phyloP scores from a whole-genome alignment of 805 yeast genomes.

The Lachancea sp. region DNA sequence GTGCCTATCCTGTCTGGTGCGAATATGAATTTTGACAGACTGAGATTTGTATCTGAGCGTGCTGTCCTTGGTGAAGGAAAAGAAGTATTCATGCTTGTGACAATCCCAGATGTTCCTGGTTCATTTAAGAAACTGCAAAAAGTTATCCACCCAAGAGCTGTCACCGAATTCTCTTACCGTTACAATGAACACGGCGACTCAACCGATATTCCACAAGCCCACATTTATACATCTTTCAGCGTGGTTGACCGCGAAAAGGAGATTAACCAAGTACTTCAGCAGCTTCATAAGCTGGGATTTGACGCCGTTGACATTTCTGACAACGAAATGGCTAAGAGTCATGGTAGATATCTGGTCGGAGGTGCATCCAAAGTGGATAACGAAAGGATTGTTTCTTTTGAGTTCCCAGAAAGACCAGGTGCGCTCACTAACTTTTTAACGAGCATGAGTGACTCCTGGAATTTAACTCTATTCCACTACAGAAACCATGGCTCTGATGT shows the following conservation, averaged over 20 bases:
- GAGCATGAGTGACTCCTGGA: conserved; percentile 73
- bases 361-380: conserved; percentile 70
- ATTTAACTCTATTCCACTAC: conserved; percentile 89
- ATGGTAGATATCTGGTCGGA: conserved; percentile 93
- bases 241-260: conserved; percentile 75
- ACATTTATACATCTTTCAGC: conserved; percentile 81
- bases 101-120: conserved; percentile 91
- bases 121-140: conserved; percentile 73
- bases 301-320: conserved; percentile 79
- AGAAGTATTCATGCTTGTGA: conserved; percentile 85
- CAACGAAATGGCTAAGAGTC: conserved; percentile 92
- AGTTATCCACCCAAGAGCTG: conserved; percentile 77
- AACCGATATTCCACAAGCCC: conserved; percentile 49
- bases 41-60: conserved; percentile 93
- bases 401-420: conserved; percentile 97
- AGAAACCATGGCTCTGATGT: conserved; percentile 95
- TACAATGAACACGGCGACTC: conserved; percentile 40
- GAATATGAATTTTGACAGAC: conserved; percentile 94
- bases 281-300: conserved; percentile 58
- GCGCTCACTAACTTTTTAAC: conserved; percentile 78
- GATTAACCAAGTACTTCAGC: conserved; percentile 53
- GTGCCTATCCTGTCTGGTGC: conserved; percentile 92
- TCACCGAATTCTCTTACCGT: conserved; percentile 93
- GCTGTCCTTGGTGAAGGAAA: conserved; percentile 98
- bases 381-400: conserved; percentile 78